These are phyloP conservation scores for Quercus alba DNA, from an alignment of 306 rosid genomes.

Conservation along the genomic window DNA sequence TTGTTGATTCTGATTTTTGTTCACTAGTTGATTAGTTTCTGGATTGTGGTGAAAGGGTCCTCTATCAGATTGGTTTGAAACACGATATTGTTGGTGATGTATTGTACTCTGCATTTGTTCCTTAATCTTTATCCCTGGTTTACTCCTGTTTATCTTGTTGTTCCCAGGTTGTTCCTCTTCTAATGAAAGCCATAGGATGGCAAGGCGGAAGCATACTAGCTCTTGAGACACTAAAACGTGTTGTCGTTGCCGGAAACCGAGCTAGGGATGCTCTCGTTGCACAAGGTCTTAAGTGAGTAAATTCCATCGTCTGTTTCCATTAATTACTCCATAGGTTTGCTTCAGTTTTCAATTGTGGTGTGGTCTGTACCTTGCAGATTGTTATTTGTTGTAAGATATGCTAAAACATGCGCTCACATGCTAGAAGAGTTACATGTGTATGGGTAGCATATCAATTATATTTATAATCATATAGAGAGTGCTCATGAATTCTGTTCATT, in stretches of 20 bases:
- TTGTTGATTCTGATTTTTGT: neutral
- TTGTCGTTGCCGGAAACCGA: slow-evolving; percentile 99
- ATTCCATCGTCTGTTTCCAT: neutral
- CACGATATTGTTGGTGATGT: neutral
- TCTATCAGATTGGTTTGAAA: neutral
- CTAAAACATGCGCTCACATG: slow-evolving; percentile 15
- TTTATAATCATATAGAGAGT: neutral
- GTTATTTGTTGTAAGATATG: slow-evolving; percentile 9
- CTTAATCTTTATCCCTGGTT: slow-evolving; percentile 6
- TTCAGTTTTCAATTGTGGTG: neutral
- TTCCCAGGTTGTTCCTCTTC: slow-evolving; percentile 89
- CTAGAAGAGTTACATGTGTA: neutral
- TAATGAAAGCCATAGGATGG: slow-evolving; percentile 99
- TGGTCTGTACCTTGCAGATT: slow-evolving; percentile 13
- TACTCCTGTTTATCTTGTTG: slow-evolving; percentile 6
- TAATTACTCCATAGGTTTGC: neutral
- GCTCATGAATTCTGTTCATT: neutral
- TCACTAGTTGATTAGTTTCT: neutral
- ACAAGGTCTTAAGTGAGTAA: slow-evolving; percentile 96
- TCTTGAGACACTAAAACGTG: slow-evolving; percentile 97
- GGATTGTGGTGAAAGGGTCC: neutral
- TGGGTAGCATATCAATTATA: neutral
- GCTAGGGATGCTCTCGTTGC: slow-evolving; percentile 99
- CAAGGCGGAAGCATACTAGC: slow-evolving; percentile 98
- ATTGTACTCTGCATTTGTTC: neutral